Conservation (phyloP, 2,329 filamentous ascomycete species). For the Alternaria viburni region DNA sequence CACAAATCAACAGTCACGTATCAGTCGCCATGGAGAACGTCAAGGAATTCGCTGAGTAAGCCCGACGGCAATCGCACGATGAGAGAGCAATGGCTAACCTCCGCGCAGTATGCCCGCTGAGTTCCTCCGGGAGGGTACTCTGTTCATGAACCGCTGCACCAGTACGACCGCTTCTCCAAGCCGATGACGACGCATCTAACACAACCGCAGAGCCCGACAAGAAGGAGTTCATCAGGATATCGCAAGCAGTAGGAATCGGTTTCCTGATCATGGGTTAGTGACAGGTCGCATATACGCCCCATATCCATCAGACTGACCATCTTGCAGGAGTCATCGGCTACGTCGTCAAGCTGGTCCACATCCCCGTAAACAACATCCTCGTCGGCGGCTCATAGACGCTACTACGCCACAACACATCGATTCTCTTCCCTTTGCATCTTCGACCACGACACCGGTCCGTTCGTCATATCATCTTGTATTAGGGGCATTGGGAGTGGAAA, state of each 20-base stretch:
- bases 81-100: conserved; percentile 24
- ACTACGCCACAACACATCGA: conserved; percentile 7
- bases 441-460: conserved; percentile 13
- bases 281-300: neutral
- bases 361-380: conserved; percentile 62
- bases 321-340: conserved; percentile 55
- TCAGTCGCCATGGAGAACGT: conserved; percentile 68
- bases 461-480: conserved; percentile 25
- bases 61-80: neutral
- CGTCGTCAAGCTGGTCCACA: conserved; percentile 60
- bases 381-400: conserved; percentile 50
- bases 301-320: conserved; percentile 1
- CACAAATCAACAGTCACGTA: conserved; percentile 1
- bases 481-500: conserved; percentile 6
- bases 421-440: conserved; percentile 20
- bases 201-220: conserved; percentile 51
- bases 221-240: conserved; percentile 54
- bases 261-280: conserved; percentile 58
- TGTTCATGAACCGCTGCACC: conserved; percentile 58
- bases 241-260: conserved; percentile 59
- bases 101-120: conserved; percentile 46
- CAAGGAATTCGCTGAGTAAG: conserved; percentile 70
- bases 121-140: conserved; percentile 56
- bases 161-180: conserved; percentile 31
- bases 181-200: conserved; percentile 23